phyloP scores from a whole-genome alignment of 495 filamentous ascomycete genomes.

The Poronia punctata region DNA sequence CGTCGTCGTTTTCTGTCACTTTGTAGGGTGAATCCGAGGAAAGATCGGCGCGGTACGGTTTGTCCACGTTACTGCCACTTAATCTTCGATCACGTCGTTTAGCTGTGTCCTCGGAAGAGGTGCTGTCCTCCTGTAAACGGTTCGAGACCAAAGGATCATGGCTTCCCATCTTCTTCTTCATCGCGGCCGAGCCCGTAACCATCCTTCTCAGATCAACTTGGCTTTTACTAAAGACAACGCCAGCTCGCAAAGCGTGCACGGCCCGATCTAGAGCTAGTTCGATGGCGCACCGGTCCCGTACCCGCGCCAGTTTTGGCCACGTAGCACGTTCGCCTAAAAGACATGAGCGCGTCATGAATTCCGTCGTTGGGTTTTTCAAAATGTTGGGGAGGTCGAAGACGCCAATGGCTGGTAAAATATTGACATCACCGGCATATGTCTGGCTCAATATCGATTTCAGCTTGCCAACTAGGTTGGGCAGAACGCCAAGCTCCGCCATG shows the following conservation, averaged over 20 bases:
- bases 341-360: slow-evolving; percentile 79
- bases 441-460: slow-evolving; percentile 74
- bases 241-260: slow-evolving; percentile 65
- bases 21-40: slow-evolving; percentile 12
- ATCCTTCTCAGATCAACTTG: slow-evolving; percentile 55
- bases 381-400: slow-evolving; percentile 69
- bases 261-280: slow-evolving; percentile 81
- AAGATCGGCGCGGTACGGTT: slow-evolving; percentile 2
- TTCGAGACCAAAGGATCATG: slow-evolving; percentile 4
- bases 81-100: slow-evolving; percentile 19
- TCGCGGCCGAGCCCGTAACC: slow-evolving; percentile 22
- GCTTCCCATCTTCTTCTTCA: slow-evolving; percentile 1
- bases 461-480: slow-evolving; percentile 75
- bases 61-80: slow-evolving; percentile 20
- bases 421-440: slow-evolving; percentile 93
- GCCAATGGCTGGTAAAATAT: slow-evolving; percentile 75
- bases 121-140: slow-evolving; percentile 2
- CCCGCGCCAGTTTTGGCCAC: slow-evolving; percentile 79
- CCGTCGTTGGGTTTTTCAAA: slow-evolving; percentile 76
- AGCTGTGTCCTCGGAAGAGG: slow-evolving; percentile 10
- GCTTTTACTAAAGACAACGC: slow-evolving; percentile 73
- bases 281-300: slow-evolving; percentile 77
- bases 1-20: slow-evolving; percentile 26
- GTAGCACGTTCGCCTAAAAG: slow-evolving; percentile 76
- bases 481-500: slow-evolving; percentile 73